Evolutionary conservation across 2,329 filamentous ascomycete genomes (phyloP), one percentile per base, ranked within the genome.

Genomic region (Aspergillus sp.): DNA sequence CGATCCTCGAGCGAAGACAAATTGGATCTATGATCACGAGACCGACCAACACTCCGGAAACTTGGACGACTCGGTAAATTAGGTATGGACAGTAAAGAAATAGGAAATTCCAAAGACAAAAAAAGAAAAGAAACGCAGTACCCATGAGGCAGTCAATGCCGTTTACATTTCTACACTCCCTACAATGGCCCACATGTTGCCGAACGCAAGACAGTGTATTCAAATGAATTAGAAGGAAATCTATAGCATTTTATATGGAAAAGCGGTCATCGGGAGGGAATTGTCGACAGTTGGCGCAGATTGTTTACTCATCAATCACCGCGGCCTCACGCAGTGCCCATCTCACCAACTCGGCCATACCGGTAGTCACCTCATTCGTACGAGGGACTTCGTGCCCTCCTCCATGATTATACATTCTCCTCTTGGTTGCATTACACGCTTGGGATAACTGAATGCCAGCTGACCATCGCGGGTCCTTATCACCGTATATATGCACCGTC

Each of bases 301-400:
- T 21, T 13, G 25, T 28, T 28, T 28, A 28, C 17, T 23, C 30
- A 55, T 19, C 5, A 5, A 25, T 12, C 30, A 17, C 32, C 23
- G 39, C 36, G n/a, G 54, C 65, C 51, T 60, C 63, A 28, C 41
- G 43, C 57, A 69, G 51, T n/a, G 59, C 72, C 74, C 73, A 75
- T 36, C 69, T 54, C 15, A 76, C 65, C 55, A 75, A 57, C 45
- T 68, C 67, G 8, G 72, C 74, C 55, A 79, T 72, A 7, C 63
- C 59, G 17, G 65, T 60, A 39, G 68, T 75, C 17, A 79, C 76
- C 15, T 13, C 58, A 9, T 61, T 62, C 5, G 53, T 70, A 32
- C 78, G 66, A 8, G 78, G 78, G 61, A 80, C 78, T 60, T 80
- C 78, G 73, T 80, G 78, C 0, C 78, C 78, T 6, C 78, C 78